phyloP scores from a whole-genome alignment of 1,284 basidiomycete genomes.

The Trametes polyzona region DNA sequence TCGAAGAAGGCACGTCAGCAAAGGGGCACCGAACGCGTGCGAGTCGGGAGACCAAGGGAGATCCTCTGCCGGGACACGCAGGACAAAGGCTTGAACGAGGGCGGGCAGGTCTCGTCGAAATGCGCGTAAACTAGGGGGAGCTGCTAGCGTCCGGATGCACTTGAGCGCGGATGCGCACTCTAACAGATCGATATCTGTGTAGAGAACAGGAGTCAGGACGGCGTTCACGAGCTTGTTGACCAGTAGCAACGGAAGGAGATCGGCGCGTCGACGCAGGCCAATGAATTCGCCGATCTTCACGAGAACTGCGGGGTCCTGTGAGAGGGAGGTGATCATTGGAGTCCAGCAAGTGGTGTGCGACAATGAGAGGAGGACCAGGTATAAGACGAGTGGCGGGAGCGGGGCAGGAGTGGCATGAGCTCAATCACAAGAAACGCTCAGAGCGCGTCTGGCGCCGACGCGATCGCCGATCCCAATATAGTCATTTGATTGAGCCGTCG shows the following conservation, averaged over 20 bases:
- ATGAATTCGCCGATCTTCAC: background rate
- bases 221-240: background rate
- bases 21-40: background rate
- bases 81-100: background rate
- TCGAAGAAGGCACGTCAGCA: background rate
- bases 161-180: background rate
- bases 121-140: background rate
- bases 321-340: background rate
- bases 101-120: background rate
- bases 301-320: background rate
- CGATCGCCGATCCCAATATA: too few species aligned
- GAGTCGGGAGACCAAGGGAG: background rate
- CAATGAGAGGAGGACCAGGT: too few species aligned
- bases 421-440: too few species aligned
- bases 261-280: too few species aligned
- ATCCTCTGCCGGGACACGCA: background rate
- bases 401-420: too few species aligned
- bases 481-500: too few species aligned
- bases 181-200: background rate
- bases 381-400: too few species aligned
- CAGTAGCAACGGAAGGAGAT: background rate
- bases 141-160: background rate
- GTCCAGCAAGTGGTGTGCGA: background rate
- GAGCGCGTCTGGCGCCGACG: too few species aligned
- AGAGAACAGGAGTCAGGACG: background rate